Conservation (phyloP, 2,329 filamentous ascomycete species). For the Paecilomyces dactylethromorphus region DNA sequence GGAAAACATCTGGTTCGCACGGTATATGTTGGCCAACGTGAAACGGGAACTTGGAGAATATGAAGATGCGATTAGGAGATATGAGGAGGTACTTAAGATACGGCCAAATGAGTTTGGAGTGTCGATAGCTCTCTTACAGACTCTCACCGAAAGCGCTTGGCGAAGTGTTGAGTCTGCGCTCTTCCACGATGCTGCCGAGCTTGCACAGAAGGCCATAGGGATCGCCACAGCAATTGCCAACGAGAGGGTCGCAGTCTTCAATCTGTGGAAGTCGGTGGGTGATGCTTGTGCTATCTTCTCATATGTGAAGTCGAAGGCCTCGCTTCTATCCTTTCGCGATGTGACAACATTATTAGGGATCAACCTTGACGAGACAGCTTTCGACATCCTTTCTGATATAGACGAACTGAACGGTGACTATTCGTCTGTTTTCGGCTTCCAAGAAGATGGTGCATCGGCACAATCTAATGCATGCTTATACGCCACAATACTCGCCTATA, state of each 20-base stretch:
- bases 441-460: constrained; percentile 22
- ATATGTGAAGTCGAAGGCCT: constrained; percentile 62
- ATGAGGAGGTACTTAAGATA: constrained; percentile 63
- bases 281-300: constrained; percentile 84
- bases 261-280: constrained; percentile 88
- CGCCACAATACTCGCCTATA: constrained; percentile 75
- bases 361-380: constrained; percentile 45
- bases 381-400: constrained; percentile 59
- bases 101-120: constrained; percentile 77
- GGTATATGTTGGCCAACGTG: constrained; percentile 94
- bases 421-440: constrained; percentile 25
- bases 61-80: constrained; percentile 71
- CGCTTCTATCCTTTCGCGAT: constrained; percentile 53
- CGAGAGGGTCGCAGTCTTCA: constrained; percentile 67
- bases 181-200: constrained; percentile 73
- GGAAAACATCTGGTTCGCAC: constrained; percentile 85
- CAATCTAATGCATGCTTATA: constrained; percentile 53
- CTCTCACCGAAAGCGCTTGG: constrained; percentile 74
- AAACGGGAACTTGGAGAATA: constrained; percentile 87
- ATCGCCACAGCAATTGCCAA: constrained; percentile 59
- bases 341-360: constrained; percentile 54
- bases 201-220: constrained; percentile 62
- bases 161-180: constrained; percentile 72
- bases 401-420: constrained; percentile 55
- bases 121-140: constrained; percentile 79